phyloP scores from a whole-genome alignment of 495 filamentous ascomycete species.

The Clohesyomyces aquaticus region DNA sequence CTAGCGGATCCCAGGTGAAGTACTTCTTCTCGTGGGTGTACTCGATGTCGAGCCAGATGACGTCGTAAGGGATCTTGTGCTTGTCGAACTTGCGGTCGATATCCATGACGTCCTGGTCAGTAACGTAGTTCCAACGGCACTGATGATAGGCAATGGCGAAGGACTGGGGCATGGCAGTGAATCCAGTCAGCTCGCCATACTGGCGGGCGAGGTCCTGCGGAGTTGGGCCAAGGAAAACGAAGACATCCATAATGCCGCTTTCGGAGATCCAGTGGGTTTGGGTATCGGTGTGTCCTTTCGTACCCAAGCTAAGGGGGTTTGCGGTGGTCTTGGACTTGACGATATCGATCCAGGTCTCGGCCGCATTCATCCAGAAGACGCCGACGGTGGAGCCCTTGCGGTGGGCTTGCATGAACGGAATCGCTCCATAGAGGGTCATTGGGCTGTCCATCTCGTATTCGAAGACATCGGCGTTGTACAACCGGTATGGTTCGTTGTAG shows the following conservation, averaged over 20 bases:
- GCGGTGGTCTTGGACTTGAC: slow-evolving; percentile 73
- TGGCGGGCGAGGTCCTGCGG: slow-evolving; percentile 76
- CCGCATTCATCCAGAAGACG: slow-evolving; percentile 98
- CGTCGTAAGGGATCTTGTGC: slow-evolving; percentile 91
- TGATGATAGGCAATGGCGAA: slow-evolving; percentile 95
- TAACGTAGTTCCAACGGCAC: slow-evolving; percentile 98
- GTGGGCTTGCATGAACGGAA: slow-evolving; percentile 97
- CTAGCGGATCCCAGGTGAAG: slow-evolving; percentile 91
- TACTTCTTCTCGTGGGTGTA: slow-evolving; percentile 96
- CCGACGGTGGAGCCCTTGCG: slow-evolving; percentile 90
- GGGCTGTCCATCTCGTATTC: slow-evolving; percentile 96
- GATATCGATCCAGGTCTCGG: slow-evolving; percentile 97
- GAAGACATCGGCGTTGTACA: slow-evolving; percentile 97
- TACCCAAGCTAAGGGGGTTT: slow-evolving; percentile 78
- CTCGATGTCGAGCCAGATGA: slow-evolving; percentile 98
- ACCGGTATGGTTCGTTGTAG: slow-evolving; percentile 87
- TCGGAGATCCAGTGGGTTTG: slow-evolving; percentile 98
- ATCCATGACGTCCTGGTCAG: slow-evolving; percentile 93
- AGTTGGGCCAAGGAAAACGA: slow-evolving; percentile 88
- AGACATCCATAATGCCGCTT: slow-evolving; percentile 83
- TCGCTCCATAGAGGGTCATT: slow-evolving; percentile 97
- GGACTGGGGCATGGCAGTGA: slow-evolving; percentile 83
- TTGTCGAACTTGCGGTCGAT: slow-evolving; percentile 96
- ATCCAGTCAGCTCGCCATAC: slow-evolving; percentile 94
- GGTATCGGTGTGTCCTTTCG: slow-evolving; percentile 69